A percentile compares a stretch with the other conserved stretches of the same genome.
phyloP scores from a whole-genome alignment of 2,329 filamentous ascomycete species.

The Pyrenophora graminea region DNA sequence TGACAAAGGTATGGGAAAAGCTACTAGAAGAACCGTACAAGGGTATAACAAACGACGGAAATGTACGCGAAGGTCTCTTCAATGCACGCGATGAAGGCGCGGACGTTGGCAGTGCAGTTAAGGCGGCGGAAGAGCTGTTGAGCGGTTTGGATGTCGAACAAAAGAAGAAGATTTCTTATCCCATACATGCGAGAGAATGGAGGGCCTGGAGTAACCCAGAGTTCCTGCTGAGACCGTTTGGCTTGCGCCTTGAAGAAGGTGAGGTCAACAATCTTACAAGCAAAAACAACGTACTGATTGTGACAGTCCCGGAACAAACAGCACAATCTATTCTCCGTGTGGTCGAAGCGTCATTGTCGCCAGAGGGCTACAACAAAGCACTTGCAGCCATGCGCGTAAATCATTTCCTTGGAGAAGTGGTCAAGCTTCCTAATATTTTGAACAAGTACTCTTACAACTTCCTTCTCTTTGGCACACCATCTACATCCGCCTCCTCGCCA shows the following conservation, averaged over 20 bases:
- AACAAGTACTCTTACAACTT: constrained; percentile 80
- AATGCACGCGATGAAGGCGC: constrained; percentile 66
- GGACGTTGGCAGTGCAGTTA: constrained; percentile 61
- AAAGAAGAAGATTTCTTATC: constrained; percentile 56
- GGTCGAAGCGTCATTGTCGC: constrained; percentile 63
- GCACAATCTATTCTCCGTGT: constrained; percentile 57
- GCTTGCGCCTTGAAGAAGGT: constrained; percentile 69
- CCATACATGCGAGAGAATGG: constrained; percentile 73
- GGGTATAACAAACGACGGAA: constrained; percentile 71
- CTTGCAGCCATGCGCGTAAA: constrained; percentile 73
- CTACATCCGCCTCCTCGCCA: constrained; percentile 53
- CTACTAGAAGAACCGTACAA: constrained; percentile 66
- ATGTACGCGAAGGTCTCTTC: constrained; percentile 60
- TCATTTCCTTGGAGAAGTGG: constrained; percentile 72
- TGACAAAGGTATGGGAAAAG: constrained; percentile 46
- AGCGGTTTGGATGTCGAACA: constrained; percentile 56
- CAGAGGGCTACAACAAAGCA: constrained; percentile 73
- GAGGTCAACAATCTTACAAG: neutral
- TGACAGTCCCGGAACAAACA: constrained; percentile 34
- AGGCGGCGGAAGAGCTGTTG: constrained; percentile 55
- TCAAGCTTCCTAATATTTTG: constrained; percentile 65
- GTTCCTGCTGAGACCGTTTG: constrained; percentile 70
- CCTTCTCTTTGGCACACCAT: constrained; percentile 68
- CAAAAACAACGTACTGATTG: constrained; percentile 7
- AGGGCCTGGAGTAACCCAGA: constrained; percentile 74